Percentiles rank a stretch among this genome's conserved stretches.
Conservation (phyloP, 2,329 filamentous ascomycete genomes). For the Emergomyces pasteurianus region DNA sequence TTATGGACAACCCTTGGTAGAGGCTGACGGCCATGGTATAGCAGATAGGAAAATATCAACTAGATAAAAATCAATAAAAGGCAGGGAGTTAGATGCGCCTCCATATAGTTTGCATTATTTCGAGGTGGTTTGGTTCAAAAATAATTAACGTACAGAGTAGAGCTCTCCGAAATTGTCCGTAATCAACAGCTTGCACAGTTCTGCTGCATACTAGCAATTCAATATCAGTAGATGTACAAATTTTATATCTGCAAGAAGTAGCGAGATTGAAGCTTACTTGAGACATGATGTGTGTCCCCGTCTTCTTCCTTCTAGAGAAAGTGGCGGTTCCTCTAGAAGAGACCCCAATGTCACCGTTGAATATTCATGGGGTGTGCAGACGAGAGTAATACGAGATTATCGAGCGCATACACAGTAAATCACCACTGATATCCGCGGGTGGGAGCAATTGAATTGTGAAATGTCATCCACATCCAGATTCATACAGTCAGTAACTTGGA, state of each 20-base stretch:
- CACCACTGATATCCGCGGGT: constrained; percentile 18
- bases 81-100: background rate
- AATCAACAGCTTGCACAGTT: constrained; percentile 83
- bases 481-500: too few relatives aligned
- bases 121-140: background rate
- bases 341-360: constrained; percentile 53
- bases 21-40: constrained; percentile 65
- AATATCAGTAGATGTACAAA: constrained; percentile 13
- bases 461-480: too few relatives aligned
- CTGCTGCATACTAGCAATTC: constrained; percentile 51
- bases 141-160: constrained; percentile 56
- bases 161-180: constrained; percentile 85
- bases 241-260: constrained; percentile 10
- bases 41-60: constrained; percentile 73
- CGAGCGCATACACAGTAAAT: background rate
- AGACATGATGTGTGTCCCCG: constrained; percentile 32
- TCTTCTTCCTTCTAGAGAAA: constrained; percentile 55
- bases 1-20: constrained; percentile 57
- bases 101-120: constrained; percentile 5
- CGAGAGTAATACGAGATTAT: background rate
- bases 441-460: background rate
- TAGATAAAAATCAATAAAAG: constrained; percentile 27
- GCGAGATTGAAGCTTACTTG: constrained; percentile 37
- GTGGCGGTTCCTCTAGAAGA: constrained; percentile 68
- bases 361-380: constrained; percentile 17